Evolutionary conservation across 202 grass and related monocot genomes (phyloP).

Genomic region (Schoenoplectus triqueter): DNA sequence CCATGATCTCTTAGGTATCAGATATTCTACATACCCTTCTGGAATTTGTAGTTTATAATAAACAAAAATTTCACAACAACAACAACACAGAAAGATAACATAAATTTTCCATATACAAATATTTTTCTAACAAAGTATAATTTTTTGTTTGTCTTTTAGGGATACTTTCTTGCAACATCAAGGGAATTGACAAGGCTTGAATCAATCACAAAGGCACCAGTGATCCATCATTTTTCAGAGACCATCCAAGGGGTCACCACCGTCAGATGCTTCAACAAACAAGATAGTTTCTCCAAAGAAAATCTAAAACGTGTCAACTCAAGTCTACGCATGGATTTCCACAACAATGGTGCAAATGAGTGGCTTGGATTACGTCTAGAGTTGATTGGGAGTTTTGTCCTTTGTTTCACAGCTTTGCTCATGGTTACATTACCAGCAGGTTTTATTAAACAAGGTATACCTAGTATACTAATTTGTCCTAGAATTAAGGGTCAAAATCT

Average conservation of each 20-base stretch:
- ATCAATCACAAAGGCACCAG: conserved; percentile 91
- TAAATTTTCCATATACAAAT: neutral
- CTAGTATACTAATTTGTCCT: neutral
- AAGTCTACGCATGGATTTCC: conserved; percentile 95
- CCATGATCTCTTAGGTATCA: neutral
- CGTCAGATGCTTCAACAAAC: conserved; percentile 92
- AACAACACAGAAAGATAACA: neutral
- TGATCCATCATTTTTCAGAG: conserved; percentile 99
- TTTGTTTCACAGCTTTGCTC: conserved; percentile 83
- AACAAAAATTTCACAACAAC: neutral
- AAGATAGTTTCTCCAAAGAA: conserved; percentile 61
- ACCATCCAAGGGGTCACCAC: conserved; percentile 88
- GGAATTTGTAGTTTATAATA: neutral
- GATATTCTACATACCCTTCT: neutral
- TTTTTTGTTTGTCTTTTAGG: conserved; percentile 40
- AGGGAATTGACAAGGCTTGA: conserved; percentile 95
- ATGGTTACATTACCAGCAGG: conserved; percentile 79
- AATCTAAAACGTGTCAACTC: conserved; percentile 85
- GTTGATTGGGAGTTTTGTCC: conserved; percentile 78
- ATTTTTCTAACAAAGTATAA: neutral
- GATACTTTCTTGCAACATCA: conserved; percentile 80
- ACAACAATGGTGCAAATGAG: conserved; percentile 95
- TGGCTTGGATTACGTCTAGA: conserved; percentile 92
- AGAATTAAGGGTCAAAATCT: neutral
- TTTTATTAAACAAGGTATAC: conserved; percentile 70